Base-by-base conservation (phyloP, 129 eudicot species). In the Oenanthe sinensis region DNA sequence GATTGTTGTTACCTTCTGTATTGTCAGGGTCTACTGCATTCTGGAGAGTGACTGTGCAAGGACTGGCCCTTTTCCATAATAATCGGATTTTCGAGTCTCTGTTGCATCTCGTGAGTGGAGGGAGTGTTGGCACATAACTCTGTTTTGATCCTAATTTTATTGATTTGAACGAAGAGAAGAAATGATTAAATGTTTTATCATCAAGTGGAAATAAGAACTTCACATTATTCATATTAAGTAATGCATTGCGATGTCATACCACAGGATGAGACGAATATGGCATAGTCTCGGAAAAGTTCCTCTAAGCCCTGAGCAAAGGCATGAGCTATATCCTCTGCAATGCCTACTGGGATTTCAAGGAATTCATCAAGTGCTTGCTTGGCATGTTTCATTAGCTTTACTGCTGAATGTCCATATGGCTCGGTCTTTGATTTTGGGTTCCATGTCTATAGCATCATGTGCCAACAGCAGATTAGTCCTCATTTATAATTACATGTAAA, bases 381-480 rank as follows among this genome's bases (percentile, higher is more conserved):
- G 50, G 88, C 87, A 77, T 83, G 86, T 76, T 72, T 88, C 81
- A 95, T 76, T 45, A 95, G 85, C 65, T 95, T 97, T 11, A 82
- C 91, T 1, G 96, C 94, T 24, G 99, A 95, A 76, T 90, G 88
- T 30, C 97, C 93, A 15, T 92, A 92, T 13, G 99, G 99, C 84
- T 95, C 97, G 2, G 77, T 86, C 84, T 95, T 95, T 4, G 99
- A 95, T 84, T 90, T 95, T 16, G 99, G 99, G 75, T 95, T 91
- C 99, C 99, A 95, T 49, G 99, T 90, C 99, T 95, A 60, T 43
- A 75, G 39, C 50, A 45, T 26, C 28, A 74, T 16, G 22, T 71
- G 49, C 17, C n/a, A 71, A 19, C 7, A 42, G 16, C 46, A 43
- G 4, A 8, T 70, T 36, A 70, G 75, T 70, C 9, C 37, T 70